phyloP scores from a whole-genome alignment of 2,329 filamentous ascomycete species.

The Fusarium napiforme region DNA sequence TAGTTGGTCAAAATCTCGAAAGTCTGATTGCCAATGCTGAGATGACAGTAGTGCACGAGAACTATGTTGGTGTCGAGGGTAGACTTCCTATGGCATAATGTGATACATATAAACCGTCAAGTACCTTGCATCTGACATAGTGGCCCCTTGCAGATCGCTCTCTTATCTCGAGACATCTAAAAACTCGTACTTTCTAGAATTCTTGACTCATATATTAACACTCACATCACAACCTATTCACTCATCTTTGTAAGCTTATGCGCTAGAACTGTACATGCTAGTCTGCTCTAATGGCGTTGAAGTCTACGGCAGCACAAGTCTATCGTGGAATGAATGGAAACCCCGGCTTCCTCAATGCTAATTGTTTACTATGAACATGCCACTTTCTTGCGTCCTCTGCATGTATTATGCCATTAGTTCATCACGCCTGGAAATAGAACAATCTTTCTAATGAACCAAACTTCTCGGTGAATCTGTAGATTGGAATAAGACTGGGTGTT shows the following conservation, averaged over 20 bases:
- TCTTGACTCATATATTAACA: conserved; percentile 71
- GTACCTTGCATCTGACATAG: conserved; percentile 48
- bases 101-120: conserved; percentile 53
- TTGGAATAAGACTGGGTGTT: background rate
- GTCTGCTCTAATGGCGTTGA: conserved; percentile 61
- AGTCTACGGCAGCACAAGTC: conserved; percentile 66
- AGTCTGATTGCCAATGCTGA: background rate
- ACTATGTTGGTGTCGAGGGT: background rate
- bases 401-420: background rate
- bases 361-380: background rate
- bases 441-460: background rate
- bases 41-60: background rate
- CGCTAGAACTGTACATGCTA: conserved; percentile 68
- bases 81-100: conserved; percentile 10
- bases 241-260: conserved; percentile 59
- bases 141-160: conserved; percentile 65
- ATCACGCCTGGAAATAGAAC: background rate
- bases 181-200: conserved; percentile 72
- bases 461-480: background rate
- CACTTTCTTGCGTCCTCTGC: background rate
- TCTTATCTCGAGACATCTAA: conserved; percentile 64
- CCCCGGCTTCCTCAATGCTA: background rate
- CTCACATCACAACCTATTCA: conserved; percentile 49
- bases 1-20: background rate
- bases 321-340: conserved; percentile 69